Evolutionary conservation across 129 eudicot species (phyloP).

Genomic region (Flaveria ramosissima): DNA sequence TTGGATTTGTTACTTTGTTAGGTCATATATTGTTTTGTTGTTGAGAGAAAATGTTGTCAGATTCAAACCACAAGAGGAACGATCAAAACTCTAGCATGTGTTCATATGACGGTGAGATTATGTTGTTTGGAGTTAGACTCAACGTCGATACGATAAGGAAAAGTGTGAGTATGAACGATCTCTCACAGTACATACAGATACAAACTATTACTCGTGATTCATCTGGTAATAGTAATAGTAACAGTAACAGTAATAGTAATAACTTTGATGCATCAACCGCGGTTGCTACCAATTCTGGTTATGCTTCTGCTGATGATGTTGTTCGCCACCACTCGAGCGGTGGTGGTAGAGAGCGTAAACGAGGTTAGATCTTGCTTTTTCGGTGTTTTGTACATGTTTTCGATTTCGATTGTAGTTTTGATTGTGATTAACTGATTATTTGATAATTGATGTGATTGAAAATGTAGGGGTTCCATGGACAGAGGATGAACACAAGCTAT

Average conservation of each 20-base stretch:
- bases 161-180: constrained; percentile 89
- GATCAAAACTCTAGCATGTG: constrained; percentile 3
- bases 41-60: background rate
- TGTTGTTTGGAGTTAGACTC: constrained; percentile 90
- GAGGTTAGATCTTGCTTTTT: constrained; percentile 59
- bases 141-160: constrained; percentile 92
- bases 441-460: background rate
- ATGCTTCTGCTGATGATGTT: constrained; percentile 86
- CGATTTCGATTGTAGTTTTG: background rate
- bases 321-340: constrained; percentile 43
- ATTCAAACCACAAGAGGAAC: constrained; percentile 27
- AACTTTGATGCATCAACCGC: constrained; percentile 19
- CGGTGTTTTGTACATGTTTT: background rate
- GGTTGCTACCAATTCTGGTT: constrained; percentile 45
- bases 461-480: constrained; percentile 84
- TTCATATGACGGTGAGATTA: constrained; percentile 48
- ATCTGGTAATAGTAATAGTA: background rate
- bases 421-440: constrained; percentile 8
- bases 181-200: constrained; percentile 62
- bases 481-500: constrained; percentile 87
- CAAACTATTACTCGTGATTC: constrained; percentile 32
- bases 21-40: background rate
- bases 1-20: background rate
- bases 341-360: constrained; percentile 64
- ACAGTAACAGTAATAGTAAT: background rate